Evolutionary conservation across 306 rosid species (phyloP).

Genomic region (Ochetophila trinervis): DNA sequence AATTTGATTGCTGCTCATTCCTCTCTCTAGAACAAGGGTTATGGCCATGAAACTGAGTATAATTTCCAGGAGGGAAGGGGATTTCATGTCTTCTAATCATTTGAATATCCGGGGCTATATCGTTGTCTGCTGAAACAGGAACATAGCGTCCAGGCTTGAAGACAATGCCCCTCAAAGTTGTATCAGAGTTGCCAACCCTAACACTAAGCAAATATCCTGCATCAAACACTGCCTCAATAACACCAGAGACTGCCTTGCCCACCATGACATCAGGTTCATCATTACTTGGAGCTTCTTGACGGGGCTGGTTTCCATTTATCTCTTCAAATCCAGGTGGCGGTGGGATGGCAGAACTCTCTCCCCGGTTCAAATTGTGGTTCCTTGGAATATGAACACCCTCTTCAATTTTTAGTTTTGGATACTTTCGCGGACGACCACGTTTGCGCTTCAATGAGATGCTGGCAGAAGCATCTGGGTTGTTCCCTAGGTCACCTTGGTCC

Average conservation of each 20-base stretch:
- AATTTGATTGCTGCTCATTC: slow-evolving; percentile 34
- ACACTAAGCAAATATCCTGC: slow-evolving; percentile 89
- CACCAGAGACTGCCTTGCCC: slow-evolving; percentile 75
- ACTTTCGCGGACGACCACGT: slow-evolving; percentile 96
- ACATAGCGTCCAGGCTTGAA: slow-evolving; percentile 76
- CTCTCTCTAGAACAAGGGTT: slow-evolving; percentile 47
- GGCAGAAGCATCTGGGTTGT: slow-evolving; percentile 49
- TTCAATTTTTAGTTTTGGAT: slow-evolving; percentile 51
- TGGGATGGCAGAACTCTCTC: slow-evolving; percentile 35
- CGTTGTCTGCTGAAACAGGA: slow-evolving; percentile 73
- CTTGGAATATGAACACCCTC: slow-evolving; percentile 31
- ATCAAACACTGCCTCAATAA: slow-evolving; percentile 83
- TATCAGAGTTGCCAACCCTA: slow-evolving; percentile 65
- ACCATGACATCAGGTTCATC: slow-evolving; percentile 43
- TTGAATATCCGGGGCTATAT: slow-evolving; percentile 77
- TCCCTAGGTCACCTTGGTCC: slow-evolving; percentile 57
- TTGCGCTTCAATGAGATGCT: slow-evolving; percentile 77
- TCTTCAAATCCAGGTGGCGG: slow-evolving; percentile 60
- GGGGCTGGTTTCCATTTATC: slow-evolving; percentile 48
- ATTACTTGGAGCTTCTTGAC: slow-evolving; percentile 43
- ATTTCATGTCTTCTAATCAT: slow-evolving; percentile 67
- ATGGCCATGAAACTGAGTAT: slow-evolving; percentile 30
- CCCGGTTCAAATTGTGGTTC: slow-evolving; percentile 37
- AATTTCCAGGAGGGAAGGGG: slow-evolving; percentile 42
- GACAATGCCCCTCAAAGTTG: slow-evolving; percentile 78